These are phyloP conservation scores for Kuraishia molischiana DNA, from an alignment of 805 yeast genomes.

Conservation along the genomic window DNA sequence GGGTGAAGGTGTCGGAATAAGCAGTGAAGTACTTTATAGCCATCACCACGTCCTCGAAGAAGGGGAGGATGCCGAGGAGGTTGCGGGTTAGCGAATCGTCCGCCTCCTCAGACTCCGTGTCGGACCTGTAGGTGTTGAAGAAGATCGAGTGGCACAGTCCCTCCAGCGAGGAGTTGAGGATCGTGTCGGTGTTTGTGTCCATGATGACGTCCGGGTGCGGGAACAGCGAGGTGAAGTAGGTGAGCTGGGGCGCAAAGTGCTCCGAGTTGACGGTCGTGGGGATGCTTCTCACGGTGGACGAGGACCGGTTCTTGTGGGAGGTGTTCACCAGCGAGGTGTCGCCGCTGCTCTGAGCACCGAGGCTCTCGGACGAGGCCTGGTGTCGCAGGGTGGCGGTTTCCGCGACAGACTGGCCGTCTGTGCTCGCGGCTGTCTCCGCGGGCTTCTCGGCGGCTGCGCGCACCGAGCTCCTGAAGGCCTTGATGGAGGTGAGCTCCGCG, in stretches of 20 bases:
- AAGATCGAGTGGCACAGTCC: conserved; percentile 69
- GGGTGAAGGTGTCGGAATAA: conserved; percentile 17
- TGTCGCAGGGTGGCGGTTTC: background rate
- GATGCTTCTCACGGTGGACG: background rate
- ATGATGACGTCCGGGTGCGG: conserved; percentile 56
- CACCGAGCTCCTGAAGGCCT: conserved; percentile 14
- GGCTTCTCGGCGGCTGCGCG: background rate
- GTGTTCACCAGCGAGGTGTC: background rate
- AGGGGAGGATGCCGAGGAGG: conserved; percentile 42
- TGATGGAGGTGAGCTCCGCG: conserved; percentile 29
- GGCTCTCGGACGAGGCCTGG: background rate
- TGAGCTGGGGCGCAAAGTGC: conserved; percentile 4
- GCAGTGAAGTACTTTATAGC: conserved; percentile 32
- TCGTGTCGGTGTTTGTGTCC: conserved; percentile 34
- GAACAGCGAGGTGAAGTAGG: conserved; percentile 29
- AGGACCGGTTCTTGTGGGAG: background rate
- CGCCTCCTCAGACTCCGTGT: conserved; percentile 10
- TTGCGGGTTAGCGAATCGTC: conserved; percentile 23
- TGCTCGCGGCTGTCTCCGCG: background rate
- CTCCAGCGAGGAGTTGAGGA: conserved; percentile 52
- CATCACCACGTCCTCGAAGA: conserved; percentile 36
- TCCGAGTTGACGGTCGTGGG: background rate
- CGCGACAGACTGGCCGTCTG: background rate
- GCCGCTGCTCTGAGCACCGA: background rate
- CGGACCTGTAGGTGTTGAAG: conserved; percentile 35